Evolutionary conservation across 2,329 filamentous ascomycete species (phyloP).

Genomic region (Tricladium varicosporioides): DNA sequence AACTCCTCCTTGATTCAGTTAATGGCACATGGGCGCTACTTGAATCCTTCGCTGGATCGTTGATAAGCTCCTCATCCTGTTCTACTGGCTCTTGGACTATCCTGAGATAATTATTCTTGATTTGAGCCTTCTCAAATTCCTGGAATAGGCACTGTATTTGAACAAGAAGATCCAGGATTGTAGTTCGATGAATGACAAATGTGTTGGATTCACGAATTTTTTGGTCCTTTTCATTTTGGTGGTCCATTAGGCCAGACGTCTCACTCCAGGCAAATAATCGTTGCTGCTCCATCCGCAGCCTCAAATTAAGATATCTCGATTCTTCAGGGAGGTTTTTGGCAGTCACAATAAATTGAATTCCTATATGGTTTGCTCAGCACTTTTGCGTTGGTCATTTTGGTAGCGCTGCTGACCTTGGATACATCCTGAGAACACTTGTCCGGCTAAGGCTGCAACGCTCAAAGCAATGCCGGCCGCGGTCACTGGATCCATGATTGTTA

Average conservation of each 20-base stretch:
- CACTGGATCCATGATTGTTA: constrained; percentile 29
- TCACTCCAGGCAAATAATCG: constrained; percentile 50
- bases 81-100: constrained; percentile 35
- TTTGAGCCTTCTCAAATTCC: constrained; percentile 45
- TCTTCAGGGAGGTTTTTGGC: constrained; percentile 48
- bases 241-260: constrained; percentile 46
- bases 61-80: constrained; percentile 14
- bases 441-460: constrained; percentile 44
- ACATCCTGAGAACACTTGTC: constrained; percentile 47
- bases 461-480: constrained; percentile 28
- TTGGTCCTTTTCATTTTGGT: constrained; percentile 39
- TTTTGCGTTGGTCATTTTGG: constrained; percentile 1
- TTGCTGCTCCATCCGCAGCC: constrained; percentile 50
- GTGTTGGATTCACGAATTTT: constrained; percentile 46
- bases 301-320: constrained; percentile 47
- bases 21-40: constrained; percentile 45
- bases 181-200: constrained; percentile 47
- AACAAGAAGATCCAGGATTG: constrained; percentile 47
- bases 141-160: constrained; percentile 47
- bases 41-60: constrained; percentile 43
- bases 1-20: constrained; percentile 39
- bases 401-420: constrained; percentile 38
- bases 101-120: constrained; percentile 38
- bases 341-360: constrained; percentile 47
- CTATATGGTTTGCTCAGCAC: constrained; percentile 26